These are phyloP conservation scores for Penicillium ochrochloron DNA, from an alignment of 495 filamentous ascomycete genomes.

Conservation along the genomic window DNA sequence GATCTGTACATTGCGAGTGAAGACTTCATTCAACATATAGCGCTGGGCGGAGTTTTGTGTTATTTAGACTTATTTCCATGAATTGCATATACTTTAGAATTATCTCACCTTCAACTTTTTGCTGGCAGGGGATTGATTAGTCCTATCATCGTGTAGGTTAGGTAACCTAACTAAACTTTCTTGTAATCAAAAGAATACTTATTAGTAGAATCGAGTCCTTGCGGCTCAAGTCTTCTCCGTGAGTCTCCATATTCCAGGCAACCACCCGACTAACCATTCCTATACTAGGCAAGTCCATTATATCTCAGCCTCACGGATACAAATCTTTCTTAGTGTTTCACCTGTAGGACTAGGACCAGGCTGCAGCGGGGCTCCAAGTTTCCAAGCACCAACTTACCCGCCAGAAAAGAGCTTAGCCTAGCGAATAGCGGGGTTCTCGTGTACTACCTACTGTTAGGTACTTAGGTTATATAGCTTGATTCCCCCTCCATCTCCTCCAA, in stretches of 20 bases:
- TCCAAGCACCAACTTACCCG: neutral
- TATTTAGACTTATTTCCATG: neutral
- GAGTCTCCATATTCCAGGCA: neutral
- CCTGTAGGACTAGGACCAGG: neutral
- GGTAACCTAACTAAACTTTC: neutral
- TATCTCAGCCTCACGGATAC: neutral
- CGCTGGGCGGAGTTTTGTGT: conserved; percentile 20
- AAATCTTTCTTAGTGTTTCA: neutral
- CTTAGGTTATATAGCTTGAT: neutral
- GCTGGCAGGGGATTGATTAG: no score
- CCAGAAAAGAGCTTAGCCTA: neutral
- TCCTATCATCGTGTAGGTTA: neutral
- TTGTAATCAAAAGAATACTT: no score
- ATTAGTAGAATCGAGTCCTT: neutral
- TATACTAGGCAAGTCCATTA: neutral
- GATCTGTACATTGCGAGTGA: conserved; percentile 18
- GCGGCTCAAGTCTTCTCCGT: neutral
- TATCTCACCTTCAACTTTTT: neutral
- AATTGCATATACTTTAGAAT: conserved; percentile 1
- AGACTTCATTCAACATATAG: conserved; percentile 43
- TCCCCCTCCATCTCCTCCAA: neutral
- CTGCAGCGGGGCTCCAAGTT: neutral
- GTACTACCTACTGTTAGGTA: no score
- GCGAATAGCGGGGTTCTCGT: no score
- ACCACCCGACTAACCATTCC: neutral